Conservation (phyloP, 345 rosid species). For the Ceriops tagal region DNA sequence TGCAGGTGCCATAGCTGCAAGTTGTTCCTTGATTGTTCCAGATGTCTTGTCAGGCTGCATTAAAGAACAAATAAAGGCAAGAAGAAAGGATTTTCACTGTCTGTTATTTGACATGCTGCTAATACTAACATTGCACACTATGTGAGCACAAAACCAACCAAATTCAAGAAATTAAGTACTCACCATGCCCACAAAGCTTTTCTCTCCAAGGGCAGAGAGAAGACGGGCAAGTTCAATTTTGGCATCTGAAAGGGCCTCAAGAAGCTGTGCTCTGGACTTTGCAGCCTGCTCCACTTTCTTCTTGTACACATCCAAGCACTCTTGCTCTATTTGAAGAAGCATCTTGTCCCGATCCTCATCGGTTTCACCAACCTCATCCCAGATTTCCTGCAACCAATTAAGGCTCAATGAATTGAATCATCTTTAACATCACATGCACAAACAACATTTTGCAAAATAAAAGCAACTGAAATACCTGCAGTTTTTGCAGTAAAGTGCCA, state of each 20-base stretch:
- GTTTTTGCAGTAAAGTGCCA: conserved; percentile 71
- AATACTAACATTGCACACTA: no score
- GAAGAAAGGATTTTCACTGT: conserved; percentile 6
- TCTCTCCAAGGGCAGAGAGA: conserved; percentile 79
- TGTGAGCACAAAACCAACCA: neutral
- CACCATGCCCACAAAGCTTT: conserved; percentile 59
- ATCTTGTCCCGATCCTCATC: conserved; percentile 91
- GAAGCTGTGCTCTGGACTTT: conserved; percentile 81
- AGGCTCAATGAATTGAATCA: conserved; percentile 3
- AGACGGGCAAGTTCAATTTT: conserved; percentile 74
- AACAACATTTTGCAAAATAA: neutral
- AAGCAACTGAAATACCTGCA: conserved; percentile 53
- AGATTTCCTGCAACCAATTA: conserved; percentile 59
- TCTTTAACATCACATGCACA: conserved; percentile 1
- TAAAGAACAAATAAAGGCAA: conserved; percentile 15
- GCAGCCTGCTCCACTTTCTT: conserved; percentile 89
- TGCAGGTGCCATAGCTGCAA: conserved; percentile 83
- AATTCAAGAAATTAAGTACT: conserved; percentile 25
- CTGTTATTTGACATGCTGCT: neutral
- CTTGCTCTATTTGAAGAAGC: conserved; percentile 91
- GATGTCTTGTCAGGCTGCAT: conserved; percentile 70
- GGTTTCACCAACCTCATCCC: conserved; percentile 98
- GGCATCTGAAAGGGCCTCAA: conserved; percentile 80
- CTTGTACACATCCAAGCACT: conserved; percentile 89
- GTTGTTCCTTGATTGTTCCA: conserved; percentile 95